Evolutionary conservation across 2,329 filamentous ascomycete species (phyloP), one percentile per base, ranked within the genome.

Genomic region (Penicillium occitanis): DNA sequence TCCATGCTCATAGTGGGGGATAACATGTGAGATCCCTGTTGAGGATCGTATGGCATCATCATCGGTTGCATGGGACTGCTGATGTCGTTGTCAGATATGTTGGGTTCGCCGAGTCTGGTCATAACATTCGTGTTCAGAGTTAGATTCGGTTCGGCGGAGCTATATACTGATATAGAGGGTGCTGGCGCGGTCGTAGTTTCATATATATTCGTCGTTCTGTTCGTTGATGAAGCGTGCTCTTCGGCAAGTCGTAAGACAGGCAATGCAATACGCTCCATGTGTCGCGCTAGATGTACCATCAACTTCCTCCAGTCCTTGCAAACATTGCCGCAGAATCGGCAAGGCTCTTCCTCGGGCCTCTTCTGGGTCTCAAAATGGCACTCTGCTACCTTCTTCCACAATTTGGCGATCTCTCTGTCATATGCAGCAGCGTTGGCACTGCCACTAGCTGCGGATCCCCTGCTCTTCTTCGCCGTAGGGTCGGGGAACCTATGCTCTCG

Each of bases 241-340:
- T 77, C 77, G 48, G 82, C 80, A 53, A 85, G 73, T 60, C 78
- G 75, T 65, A 96, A 82, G 37, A 97, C 87, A 0, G 93, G 93
- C 73, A 97, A 86, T 72, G 91, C 91, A 73, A 97, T 91, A 70
- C 92, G 88, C 77, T 97, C 92, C 92, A 97, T 95, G 76, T 97
- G 93, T 77, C 94, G 94, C 60, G 92, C 92, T 75, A 97, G 80
- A 78, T 97, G 93, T n/a, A 95, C 92, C 0, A 91, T 96, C 67
- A 97, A 81, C 79, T 96, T 96, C 84, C 96, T 97, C 92, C 92
- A 97, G 46, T 88, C 91, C 40, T 86, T 87, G 76, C 92, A 93
- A 13, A 86, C 83, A 77, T 90, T 93, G 67, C 90, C 90, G 73
- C 93, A 97, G 81, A 97, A 97, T 50, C 91, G 88, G 77, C 93